Base-by-base conservation (phyloP, 1,284 basidiomycete genomes). In the Moniliophthora roreri region DNA sequence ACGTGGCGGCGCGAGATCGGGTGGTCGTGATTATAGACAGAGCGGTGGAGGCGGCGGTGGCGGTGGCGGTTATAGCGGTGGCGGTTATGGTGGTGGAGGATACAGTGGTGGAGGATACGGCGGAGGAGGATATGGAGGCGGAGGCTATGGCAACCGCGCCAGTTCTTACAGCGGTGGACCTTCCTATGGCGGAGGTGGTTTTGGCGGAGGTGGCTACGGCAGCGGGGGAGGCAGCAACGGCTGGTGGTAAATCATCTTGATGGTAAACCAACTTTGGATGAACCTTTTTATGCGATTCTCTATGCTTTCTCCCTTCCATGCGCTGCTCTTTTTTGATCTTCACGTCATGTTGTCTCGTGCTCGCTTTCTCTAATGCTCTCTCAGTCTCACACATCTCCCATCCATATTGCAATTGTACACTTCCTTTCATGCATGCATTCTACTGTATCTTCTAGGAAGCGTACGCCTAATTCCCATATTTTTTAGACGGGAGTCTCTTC, bases 241-340 rank as follows among this genome's bases (percentile, higher is more conserved):
- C 53, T 26, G 40, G 34, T 50, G 32, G 34, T 32, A 37, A 15
- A 26, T 51, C 42, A 13, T 16, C 44, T 49, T 50, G 23, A 34
- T 55, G 28, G 45, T 49, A 41, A 52, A 40, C 40, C 41, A 37
- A 55, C 59, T 58, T 57, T 32, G n/a, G n/a, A 53, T 53, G 26
- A 41, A 53, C 42, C 23, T 39, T 44, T 51, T 50, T 62, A 63
- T 67, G 65, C 63, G 64, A 66, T 57, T 57, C 68, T 69, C 6
- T 32, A 11, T 11, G 6, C 7, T 32, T 32, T 32, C 28, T 32
- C 11, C 11, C n/a, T 32, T 32, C 11, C 64, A 64, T 80, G 80
- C 80, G 81, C 81, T 84, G 81, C 84, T 84, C 80, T 81, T n/a
- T n/a, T n/a, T 70, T 68, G 65, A 59, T 67, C 61, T 63, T 46